Evolutionary conservation across 192 early-diverging fungal species (phyloP).

Genomic region (Coemansia umbellata): DNA sequence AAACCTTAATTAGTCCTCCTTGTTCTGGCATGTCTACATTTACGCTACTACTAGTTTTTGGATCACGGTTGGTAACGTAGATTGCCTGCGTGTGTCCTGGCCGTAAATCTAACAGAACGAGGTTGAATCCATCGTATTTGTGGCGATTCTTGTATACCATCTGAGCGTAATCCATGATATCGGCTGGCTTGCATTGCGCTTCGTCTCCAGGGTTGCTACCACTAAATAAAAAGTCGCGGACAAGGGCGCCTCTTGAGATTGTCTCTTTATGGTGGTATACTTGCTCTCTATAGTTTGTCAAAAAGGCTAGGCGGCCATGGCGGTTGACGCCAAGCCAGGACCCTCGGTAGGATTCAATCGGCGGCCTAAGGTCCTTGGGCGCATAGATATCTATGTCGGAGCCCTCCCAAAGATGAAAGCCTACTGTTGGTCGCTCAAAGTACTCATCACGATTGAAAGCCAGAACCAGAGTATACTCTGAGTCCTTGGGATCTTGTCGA

Average conservation of each 20-base stretch:
- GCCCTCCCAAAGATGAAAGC: conserved; percentile 27
- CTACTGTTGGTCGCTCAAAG: conserved; percentile 29
- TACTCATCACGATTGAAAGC: conserved; percentile 47
- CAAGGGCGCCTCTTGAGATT: conserved; percentile 42
- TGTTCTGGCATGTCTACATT: background rate
- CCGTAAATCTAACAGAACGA: conserved; percentile 34
- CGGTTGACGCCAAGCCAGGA: conserved; percentile 33
- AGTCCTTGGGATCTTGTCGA: background rate
- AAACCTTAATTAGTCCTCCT: background rate
- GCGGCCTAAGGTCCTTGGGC: conserved; percentile 34
- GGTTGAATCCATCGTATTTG: conserved; percentile 42
- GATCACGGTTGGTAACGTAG: conserved; percentile 29
- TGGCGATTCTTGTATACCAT: conserved; percentile 17
- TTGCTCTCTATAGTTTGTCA: conserved; percentile 35
- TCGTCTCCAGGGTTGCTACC: background rate
- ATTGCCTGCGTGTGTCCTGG: background rate
- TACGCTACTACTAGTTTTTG: background rate
- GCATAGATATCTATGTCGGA: conserved; percentile 16
- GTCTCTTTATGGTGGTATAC: conserved; percentile 6
- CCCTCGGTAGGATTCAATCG: conserved; percentile 16
- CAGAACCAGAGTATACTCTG: conserved; percentile 14
- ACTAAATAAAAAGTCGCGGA: conserved; percentile 36
- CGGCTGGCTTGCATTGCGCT: background rate
- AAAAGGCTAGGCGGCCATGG: conserved; percentile 19
- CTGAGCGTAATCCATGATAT: conserved; percentile 18